A percentile compares a stretch with the other conserved stretches of the same genome.
phyloP scores from a whole-genome alignment of 2,329 filamentous ascomycete species.

The Fusarium pseudocircinatum region DNA sequence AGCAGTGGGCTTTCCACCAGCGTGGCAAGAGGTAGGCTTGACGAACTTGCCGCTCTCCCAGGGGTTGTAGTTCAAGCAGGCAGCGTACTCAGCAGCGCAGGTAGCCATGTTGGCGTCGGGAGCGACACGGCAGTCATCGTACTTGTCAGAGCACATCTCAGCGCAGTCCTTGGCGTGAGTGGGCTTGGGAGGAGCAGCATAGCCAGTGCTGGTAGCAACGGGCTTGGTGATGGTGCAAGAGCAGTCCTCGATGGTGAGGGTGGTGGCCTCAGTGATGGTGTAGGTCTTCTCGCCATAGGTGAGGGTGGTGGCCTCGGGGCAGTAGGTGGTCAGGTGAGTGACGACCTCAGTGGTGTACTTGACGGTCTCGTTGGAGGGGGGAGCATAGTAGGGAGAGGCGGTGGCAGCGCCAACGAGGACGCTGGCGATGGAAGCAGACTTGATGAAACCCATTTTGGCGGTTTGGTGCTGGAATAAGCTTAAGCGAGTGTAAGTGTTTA shows the following conservation, averaged over 20 bases:
- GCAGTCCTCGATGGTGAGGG: constrained; percentile 72
- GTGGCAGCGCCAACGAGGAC: constrained; percentile 28
- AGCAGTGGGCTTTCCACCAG: constrained; percentile 54
- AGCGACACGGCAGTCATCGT: constrained; percentile 31
- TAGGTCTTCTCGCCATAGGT: constrained; percentile 69
- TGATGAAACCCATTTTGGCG: constrained; percentile 36
- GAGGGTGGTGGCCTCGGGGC: constrained; percentile 69
- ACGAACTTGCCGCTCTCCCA: constrained; percentile 26
- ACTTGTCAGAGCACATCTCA: constrained; percentile 25
- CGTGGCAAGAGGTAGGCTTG: constrained; percentile 50
- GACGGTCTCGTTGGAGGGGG: constrained; percentile 43
- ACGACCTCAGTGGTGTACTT: constrained; percentile 70
- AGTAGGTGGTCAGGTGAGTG: constrained; percentile 73
- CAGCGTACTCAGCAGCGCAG: constrained; percentile 40
- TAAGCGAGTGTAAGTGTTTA: constrained; percentile 1
- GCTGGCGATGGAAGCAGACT: constrained; percentile 30
- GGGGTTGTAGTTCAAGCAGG: constrained; percentile 42
- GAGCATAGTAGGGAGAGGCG: constrained; percentile 29
- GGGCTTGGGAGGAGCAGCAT: constrained; percentile 20
- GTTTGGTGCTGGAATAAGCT: constrained; percentile 4
- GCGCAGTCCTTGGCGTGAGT: constrained; percentile 27
- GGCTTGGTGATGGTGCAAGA: constrained; percentile 68
- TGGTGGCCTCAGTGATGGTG: constrained; percentile 70
- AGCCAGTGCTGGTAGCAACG: constrained; percentile 13
- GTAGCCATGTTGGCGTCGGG: constrained; percentile 34